A percentile compares a stretch with the other conserved stretches of the same genome.
Conservation (phyloP, 768 basidiomycete species). For the Tylopilus cervinicoccineus region DNA sequence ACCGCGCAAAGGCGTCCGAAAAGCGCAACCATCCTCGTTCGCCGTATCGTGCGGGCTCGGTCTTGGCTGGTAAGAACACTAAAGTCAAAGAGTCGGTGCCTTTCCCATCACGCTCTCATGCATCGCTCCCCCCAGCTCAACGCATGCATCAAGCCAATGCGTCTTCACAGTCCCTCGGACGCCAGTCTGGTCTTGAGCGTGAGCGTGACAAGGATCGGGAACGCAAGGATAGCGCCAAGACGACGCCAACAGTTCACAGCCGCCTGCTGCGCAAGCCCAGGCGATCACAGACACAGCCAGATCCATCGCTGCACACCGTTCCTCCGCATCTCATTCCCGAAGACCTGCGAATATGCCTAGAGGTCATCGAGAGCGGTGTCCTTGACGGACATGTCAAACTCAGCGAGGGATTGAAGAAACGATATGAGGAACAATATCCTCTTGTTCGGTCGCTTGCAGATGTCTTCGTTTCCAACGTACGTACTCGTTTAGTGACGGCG, state of each 20-base stretch:
- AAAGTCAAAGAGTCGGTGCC: constrained; percentile 52
- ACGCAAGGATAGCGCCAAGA: constrained; percentile 42
- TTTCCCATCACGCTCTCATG: constrained; percentile 78
- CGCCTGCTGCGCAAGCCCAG: constrained; percentile 66
- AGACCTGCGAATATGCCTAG: constrained; percentile 79
- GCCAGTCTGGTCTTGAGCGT: constrained; percentile 56
- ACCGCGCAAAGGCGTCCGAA: constrained; percentile 28
- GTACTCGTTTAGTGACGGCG: constrained; percentile 29
- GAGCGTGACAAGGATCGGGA: constrained; percentile 42
- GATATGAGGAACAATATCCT: constrained; percentile 95
- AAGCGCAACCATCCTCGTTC: constrained; percentile 74
- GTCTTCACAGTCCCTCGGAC: constrained; percentile 74
- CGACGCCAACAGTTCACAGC: constrained; percentile 28
- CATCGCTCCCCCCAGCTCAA: constrained; percentile 66
- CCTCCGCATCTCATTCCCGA: constrained; percentile 82
- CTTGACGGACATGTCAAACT: constrained; percentile 86
- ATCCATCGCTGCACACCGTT: constrained; percentile 46
- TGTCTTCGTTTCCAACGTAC: constrained; percentile 91
- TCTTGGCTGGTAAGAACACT: constrained; percentile 38
- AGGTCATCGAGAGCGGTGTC: constrained; percentile 83
- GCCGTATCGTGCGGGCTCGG: constrained; percentile 57
- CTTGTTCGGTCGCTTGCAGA: constrained; percentile 90
- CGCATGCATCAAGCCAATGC: constrained; percentile 45
- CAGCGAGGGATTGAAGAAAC: constrained; percentile 77
- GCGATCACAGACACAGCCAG: constrained; percentile 54